Evolutionary conservation across 225 moss, liverwort and hornwort genomes (phyloP).

Genomic region (Polytrichum formosum): DNA sequence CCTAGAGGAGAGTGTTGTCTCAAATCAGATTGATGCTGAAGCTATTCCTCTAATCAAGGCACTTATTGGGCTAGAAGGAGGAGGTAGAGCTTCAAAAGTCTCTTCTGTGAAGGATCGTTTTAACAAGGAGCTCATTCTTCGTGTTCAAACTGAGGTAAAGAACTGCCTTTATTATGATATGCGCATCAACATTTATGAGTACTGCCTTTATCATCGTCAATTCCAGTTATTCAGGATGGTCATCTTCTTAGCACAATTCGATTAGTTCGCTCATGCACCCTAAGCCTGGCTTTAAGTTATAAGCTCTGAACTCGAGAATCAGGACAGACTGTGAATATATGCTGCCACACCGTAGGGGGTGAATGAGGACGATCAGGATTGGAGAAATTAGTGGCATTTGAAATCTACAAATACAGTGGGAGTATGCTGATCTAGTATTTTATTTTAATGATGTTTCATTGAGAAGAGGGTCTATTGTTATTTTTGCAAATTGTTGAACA

Average conservation of each 20-base stretch:
- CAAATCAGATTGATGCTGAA: conserved; percentile 36
- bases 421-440: too few relatives aligned
- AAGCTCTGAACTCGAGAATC: too few relatives aligned
- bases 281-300: too few relatives aligned
- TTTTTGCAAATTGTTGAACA: background rate
- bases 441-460: too few relatives aligned
- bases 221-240: background rate
- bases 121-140: conserved; percentile 52
- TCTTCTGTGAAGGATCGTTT: conserved; percentile 50
- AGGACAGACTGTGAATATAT: background rate
- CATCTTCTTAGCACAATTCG: background rate
- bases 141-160: conserved; percentile 78
- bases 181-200: too few relatives aligned
- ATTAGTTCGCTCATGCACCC: background rate
- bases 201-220: background rate
- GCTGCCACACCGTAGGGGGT: too few relatives aligned
- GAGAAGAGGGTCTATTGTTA: too few relatives aligned
- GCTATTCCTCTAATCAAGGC: conserved; percentile 48
- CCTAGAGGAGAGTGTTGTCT: conserved; percentile 51
- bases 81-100: conserved; percentile 15
- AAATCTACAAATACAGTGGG: too few relatives aligned
- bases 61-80: conserved; percentile 15
- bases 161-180: background rate
- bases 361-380: too few relatives aligned
- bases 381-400: too few relatives aligned